Evolutionary conservation across 1,284 basidiomycete species (phyloP), one percentile per base, ranked within the genome.

Genomic region (Gymnopus androsaceus): DNA sequence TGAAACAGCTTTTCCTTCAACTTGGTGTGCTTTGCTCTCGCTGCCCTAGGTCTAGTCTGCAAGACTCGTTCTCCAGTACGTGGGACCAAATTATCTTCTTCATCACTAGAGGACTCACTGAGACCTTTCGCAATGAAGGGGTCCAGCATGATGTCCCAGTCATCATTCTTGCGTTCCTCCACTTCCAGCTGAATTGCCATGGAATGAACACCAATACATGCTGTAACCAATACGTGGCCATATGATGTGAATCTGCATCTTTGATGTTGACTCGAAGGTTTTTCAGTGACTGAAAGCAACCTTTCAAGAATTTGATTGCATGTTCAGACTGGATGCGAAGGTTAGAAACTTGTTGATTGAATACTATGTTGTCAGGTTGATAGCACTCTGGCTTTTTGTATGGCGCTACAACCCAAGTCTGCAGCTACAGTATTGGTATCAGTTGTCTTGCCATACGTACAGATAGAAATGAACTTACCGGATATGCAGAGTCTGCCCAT

Each of bases 401-500:
- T 30, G 51, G 51, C 4, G 40, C 51, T 31, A 54, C 40, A 30
- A 42, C 27, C 40, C 51, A 54, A 34, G 47, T 50, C n/a, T 50
- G 47, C 19, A 50, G 34, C 47, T 1, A 37, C 21, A 50, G 42
- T 4, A 45, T 12, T 47, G 9, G 31, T 30, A 30, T 25, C 5
- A 34, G 21, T 23, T 4, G 15, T 25, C 9, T 12, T 11, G 21
- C 41, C 5, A 7, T 8, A 42, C 19, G 12, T 11, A 5, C 11
- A 38, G 27, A 38, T 27, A 40, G 19, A n/a, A 37, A 51, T 14
- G 19, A 4, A 40, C 49, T 27, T 38, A 51, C 49, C 9, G 49
- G n/a, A 64, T 76, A 75, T n/a, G 72, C 68, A 8, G 69, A 72
- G 41, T 75, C 69, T 5, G 56, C 73, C 67, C 69, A 75, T 1